Percentiles rank a stretch among this genome's conserved stretches.
phyloP scores from a whole-genome alignment of 192 early-diverging fungal genomes.

The Linnemannia hyalina region DNA sequence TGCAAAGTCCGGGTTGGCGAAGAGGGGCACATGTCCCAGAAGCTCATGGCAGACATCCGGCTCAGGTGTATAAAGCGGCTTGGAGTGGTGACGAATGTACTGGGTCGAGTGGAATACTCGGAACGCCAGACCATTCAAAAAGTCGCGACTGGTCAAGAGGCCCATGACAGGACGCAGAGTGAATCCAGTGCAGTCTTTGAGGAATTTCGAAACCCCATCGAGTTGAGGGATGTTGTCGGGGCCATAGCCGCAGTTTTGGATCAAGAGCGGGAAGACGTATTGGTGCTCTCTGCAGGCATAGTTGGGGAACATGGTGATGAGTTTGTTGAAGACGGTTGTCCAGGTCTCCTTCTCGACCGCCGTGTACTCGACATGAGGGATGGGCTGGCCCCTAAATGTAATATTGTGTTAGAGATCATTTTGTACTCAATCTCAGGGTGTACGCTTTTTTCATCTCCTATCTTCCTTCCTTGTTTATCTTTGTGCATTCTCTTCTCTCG shows the following conservation, averaged over 20 bases:
- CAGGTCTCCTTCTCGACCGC: constrained; percentile 86
- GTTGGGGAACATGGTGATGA: constrained; percentile 80
- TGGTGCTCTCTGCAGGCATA: constrained; percentile 94
- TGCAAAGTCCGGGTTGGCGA: constrained; percentile 90
- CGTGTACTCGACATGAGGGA: constrained; percentile 89
- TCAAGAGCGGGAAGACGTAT: constrained; percentile 89
- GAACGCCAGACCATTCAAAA: constrained; percentile 95
- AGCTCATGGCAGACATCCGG: constrained; percentile 96
- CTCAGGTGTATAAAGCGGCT: constrained; percentile 94
- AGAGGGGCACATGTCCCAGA: constrained; percentile 87
- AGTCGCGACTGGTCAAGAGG: constrained; percentile 90
- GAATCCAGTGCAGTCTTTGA: constrained; percentile 95
- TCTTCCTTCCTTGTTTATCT: not conserved
- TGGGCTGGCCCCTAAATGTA: constrained; percentile 71
- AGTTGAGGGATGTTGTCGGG: constrained; percentile 90
- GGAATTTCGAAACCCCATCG: constrained; percentile 87
- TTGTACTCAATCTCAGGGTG: not conserved
- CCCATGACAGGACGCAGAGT: constrained; percentile 96
- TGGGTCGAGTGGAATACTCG: constrained; percentile 97
- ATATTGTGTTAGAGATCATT: not conserved
- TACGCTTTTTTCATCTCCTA: not conserved
- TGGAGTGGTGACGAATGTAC: constrained; percentile 94
- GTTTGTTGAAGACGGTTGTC: constrained; percentile 81
- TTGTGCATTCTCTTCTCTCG: no score
- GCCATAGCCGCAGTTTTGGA: constrained; percentile 91